These are phyloP conservation scores for Camelina hispida DNA, from an alignment of 345 rosid species.

Conservation along the genomic window DNA sequence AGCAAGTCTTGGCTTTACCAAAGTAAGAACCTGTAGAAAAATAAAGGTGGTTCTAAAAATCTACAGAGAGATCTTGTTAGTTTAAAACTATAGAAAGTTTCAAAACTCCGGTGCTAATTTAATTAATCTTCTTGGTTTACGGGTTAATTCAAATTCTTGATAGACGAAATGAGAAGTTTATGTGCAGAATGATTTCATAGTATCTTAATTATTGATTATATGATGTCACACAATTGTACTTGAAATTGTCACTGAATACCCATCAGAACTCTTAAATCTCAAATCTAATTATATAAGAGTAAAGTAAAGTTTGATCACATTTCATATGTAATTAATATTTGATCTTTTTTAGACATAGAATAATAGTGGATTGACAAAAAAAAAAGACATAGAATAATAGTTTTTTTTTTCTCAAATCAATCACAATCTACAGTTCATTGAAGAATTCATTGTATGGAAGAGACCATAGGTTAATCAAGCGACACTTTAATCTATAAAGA, in stretches of 20 bases:
- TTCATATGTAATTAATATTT: background rate
- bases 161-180: background rate
- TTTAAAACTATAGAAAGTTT: background rate
- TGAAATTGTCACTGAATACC: too few relatives aligned
- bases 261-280: background rate
- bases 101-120: background rate
- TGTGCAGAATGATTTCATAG: background rate
- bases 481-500: conserved; percentile 24
- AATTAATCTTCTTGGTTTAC: background rate
- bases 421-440: background rate
- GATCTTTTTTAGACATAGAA: background rate
- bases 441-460: conserved; percentile 30
- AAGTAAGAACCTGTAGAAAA: conserved; percentile 27
- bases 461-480: conserved; percentile 36
- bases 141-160: background rate
- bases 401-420: background rate
- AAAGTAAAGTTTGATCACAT: background rate
- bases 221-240: too few relatives aligned
- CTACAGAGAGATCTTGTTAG: background rate
- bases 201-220: background rate
- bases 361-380: too few relatives aligned
- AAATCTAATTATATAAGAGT: background rate
- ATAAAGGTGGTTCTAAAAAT: conserved; percentile 2
- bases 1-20: conserved; percentile 42
- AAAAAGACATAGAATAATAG: background rate